Base-by-base conservation (phyloP, 495 filamentous ascomycete genomes). In the Neurospora sp. region DNA sequence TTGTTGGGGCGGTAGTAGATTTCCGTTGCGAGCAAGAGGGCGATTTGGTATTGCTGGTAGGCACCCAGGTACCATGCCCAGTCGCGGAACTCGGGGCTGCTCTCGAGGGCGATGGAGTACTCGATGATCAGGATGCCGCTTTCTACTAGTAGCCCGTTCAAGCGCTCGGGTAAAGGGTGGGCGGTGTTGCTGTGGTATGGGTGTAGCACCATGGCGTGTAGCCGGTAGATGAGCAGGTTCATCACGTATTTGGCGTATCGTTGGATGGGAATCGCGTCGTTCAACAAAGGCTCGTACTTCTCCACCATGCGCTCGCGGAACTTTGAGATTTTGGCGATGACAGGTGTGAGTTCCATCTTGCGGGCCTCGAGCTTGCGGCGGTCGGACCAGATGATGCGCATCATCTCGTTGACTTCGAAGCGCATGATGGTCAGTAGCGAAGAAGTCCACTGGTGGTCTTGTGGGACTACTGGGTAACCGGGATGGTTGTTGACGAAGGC, bases 341-440 rank as follows among this genome's bases (percentile, higher is more conserved):
- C 79, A 1, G 84, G 82, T 4, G 86, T 87, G 27, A 90, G 79
- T 39, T 84, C 87, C 40, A 88, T 89, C 78, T 88, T 86, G 75
- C 86, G 86, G 54, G 82, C 82, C 75, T 91, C 89, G n/a, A 92
- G 81, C 70, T 86, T 84, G 35, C 86, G 83, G 41, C 90, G 84
- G 75, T 92, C 89, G 16, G 86, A 77, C 87, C 89, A 92, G 77
- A 92, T 84, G 39, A 82, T 80, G 10, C 92, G 87, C 77, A 89
- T 88, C 85, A 93, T 91, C 78, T 93, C 91, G 77, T 90, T 90
- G 77, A 89, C 87, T 77, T 93, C 90, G 75, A 92, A 91, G 7
- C 91, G 87, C 73, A 94, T 90, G 5, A 89, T 80, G 0, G 89
- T 78, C 40, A 92, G 81, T 20, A 91, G 90, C 76, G 88, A 88